Percentiles rank a stretch among this genome's conserved stretches.
These are phyloP conservation scores for Candida adriatica DNA, from an alignment of 805 yeast species.

Conservation along the genomic window DNA sequence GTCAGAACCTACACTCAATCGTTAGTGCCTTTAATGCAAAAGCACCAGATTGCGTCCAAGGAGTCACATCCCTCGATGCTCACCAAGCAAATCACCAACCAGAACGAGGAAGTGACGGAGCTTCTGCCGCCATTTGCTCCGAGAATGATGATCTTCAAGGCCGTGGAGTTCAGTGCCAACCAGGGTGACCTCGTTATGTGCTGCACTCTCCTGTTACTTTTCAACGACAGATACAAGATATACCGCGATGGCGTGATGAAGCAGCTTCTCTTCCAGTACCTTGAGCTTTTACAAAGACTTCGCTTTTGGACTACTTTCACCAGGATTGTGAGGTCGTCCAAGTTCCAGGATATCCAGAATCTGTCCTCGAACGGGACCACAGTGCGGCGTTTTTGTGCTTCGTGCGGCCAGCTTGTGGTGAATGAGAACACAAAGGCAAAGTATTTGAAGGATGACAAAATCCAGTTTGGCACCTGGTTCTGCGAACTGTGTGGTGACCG, in stretches of 20 bases:
- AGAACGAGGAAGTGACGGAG: conserved; percentile 5
- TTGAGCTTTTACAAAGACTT: conserved; percentile 44
- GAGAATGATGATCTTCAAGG: conserved; percentile 39
- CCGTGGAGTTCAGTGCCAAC: conserved; percentile 44
- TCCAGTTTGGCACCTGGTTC: conserved; percentile 70
- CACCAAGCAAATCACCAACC: conserved; percentile 21
- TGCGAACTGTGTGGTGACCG: conserved; percentile 63
- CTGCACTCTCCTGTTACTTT: conserved; percentile 49
- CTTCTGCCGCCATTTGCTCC: conserved; percentile 53
- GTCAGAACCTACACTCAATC: conserved; percentile 13
- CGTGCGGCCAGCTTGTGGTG: conserved; percentile 50
- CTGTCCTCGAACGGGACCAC: conserved; percentile 25
- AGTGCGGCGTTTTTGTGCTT: conserved; percentile 52
- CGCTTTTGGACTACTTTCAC: conserved; percentile 53
- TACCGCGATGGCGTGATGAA: conserved; percentile 30
- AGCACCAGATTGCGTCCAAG: conserved; percentile 6
- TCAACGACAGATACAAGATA: conserved; percentile 35
- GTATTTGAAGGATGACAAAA: conserved; percentile 24
- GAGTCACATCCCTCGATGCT: conserved; percentile 19
- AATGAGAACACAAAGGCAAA: conserved; percentile 49
- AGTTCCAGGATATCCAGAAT: conserved; percentile 22
- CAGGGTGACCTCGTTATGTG: conserved; percentile 64
- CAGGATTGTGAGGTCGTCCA: conserved; percentile 40
- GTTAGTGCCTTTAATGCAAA: conserved; percentile 8
- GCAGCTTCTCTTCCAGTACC: conserved; percentile 51